Percentiles rank a stretch among this genome's conserved stretches.
These are phyloP conservation scores for Trametes polyzona DNA, from an alignment of 1,284 basidiomycete species.

Conservation along the genomic window DNA sequence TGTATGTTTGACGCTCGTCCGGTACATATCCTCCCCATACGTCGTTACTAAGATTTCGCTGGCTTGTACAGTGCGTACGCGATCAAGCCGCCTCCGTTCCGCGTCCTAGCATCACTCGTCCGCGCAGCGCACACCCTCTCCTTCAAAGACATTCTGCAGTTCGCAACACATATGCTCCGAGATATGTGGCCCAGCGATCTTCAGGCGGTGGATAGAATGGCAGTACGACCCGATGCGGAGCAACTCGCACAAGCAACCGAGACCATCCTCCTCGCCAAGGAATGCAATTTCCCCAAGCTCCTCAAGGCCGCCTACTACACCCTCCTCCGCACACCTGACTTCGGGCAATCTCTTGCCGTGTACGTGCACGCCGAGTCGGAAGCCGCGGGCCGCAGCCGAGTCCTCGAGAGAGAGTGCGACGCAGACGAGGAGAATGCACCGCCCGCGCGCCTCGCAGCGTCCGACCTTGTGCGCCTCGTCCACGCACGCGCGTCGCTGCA, in stretches of 20 bases:
- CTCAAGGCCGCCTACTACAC: slow-evolving; percentile 45
- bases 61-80: slow-evolving; percentile 27
- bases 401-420: slow-evolving; percentile 8
- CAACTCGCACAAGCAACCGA: slow-evolving; percentile 32
- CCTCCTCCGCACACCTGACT: slow-evolving; percentile 33
- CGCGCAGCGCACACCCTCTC: slow-evolving; percentile 35
- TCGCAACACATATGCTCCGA: slow-evolving; percentile 33
- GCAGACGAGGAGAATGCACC: slow-evolving; percentile 10
- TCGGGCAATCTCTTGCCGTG: slow-evolving; percentile 30
- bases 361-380: slow-evolving; percentile 15
- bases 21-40: not conserved
- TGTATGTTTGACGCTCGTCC: too few relatives aligned
- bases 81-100: slow-evolving; percentile 31
- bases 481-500: slow-evolving; percentile 28
- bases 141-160: slow-evolving; percentile 29
- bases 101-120: slow-evolving; percentile 33
- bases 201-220: too few relatives aligned
- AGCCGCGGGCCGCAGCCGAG: not conserved
- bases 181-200: slow-evolving; percentile 37
- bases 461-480: slow-evolving; percentile 31
- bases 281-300: slow-evolving; percentile 34
- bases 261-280: slow-evolving; percentile 36
- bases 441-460: slow-evolving; percentile 13
- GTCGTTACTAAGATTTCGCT: not conserved
- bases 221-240: not conserved